Evolutionary conservation across 2,329 filamentous ascomycete species (phyloP).

Genomic region (Fusarium sterilihyphosum): DNA sequence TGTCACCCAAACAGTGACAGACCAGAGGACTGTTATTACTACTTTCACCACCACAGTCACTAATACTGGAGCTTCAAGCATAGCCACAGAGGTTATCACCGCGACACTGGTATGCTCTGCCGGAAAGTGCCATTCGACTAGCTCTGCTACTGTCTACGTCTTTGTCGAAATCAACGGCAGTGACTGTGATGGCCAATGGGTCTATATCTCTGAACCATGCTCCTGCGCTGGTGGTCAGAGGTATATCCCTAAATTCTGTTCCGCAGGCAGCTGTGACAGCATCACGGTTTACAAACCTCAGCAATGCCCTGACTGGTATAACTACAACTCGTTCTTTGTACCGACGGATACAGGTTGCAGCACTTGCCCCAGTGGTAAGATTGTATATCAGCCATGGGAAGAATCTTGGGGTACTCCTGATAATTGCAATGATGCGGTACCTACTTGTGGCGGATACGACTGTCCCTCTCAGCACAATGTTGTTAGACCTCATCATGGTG

Average conservation of each 20-base stretch:
- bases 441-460: neutral
- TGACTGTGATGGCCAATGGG: conserved; percentile 23
- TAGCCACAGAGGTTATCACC: neutral
- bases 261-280: conserved; percentile 12
- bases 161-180: conserved; percentile 31
- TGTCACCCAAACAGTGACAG: conserved; percentile 18
- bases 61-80: neutral
- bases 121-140: conserved; percentile 17
- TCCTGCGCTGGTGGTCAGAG: conserved; percentile 23
- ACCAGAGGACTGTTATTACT: conserved; percentile 19
- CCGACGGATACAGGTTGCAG: no score
- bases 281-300: conserved; percentile 35
- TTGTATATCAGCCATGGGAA: conserved; percentile 35
- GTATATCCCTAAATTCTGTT: conserved; percentile 32
- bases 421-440: neutral
- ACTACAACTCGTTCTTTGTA: conserved; percentile 20
- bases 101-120: conserved; percentile 27
- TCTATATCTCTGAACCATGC: conserved; percentile 30
- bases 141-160: conserved; percentile 12
- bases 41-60: conserved; percentile 25
- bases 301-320: conserved; percentile 16
- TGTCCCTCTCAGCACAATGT: neutral
- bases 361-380: conserved; percentile 1
- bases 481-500: neutral
- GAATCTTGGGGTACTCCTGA: conserved; percentile 9